Evolutionary conservation across 1,139 yeast species (phyloP).

Genomic region (Pichiaceae sp.): DNA sequence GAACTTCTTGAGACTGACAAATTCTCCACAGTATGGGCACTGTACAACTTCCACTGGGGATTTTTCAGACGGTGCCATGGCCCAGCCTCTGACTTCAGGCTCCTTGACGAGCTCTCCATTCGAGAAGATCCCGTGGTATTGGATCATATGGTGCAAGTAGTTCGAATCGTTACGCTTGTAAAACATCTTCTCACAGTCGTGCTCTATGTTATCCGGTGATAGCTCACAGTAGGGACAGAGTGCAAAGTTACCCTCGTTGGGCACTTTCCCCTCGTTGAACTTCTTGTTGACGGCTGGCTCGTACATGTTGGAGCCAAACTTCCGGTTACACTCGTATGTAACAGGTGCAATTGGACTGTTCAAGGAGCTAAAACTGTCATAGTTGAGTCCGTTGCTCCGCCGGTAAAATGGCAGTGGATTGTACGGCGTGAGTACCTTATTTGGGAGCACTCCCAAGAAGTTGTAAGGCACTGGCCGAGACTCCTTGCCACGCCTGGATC

Average conservation of each 20-base stretch:
- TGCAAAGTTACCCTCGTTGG: conserved; percentile 14
- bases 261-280: conserved; percentile 4
- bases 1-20: conserved; percentile 11
- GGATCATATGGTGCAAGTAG: conserved; percentile 21
- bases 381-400: conserved; percentile 3
- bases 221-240: conserved; percentile 17
- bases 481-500: neutral
- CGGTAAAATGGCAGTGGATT: conserved; percentile 3
- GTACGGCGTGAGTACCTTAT: conserved; percentile 2
- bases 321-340: conserved; percentile 7
- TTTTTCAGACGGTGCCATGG: conserved; percentile 4
- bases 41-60: conserved; percentile 14
- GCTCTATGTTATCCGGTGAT: conserved; percentile 8
- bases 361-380: conserved; percentile 2
- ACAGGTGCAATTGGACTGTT: conserved; percentile 1
- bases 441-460: conserved; percentile 1
- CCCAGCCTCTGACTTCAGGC: conserved; percentile 15
- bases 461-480: neutral
- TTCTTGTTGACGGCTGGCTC: conserved; percentile 17
- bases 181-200: conserved; percentile 12
- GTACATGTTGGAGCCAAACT: conserved; percentile 10
- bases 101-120: conserved; percentile 17
- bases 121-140: conserved; percentile 22
- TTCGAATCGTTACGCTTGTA: conserved; percentile 19
- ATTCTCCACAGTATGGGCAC: conserved; percentile 17